These are phyloP conservation scores for Globisporangium paroecandrum DNA, from an alignment of 352 stramenopile genomes.

Conservation along the genomic window DNA sequence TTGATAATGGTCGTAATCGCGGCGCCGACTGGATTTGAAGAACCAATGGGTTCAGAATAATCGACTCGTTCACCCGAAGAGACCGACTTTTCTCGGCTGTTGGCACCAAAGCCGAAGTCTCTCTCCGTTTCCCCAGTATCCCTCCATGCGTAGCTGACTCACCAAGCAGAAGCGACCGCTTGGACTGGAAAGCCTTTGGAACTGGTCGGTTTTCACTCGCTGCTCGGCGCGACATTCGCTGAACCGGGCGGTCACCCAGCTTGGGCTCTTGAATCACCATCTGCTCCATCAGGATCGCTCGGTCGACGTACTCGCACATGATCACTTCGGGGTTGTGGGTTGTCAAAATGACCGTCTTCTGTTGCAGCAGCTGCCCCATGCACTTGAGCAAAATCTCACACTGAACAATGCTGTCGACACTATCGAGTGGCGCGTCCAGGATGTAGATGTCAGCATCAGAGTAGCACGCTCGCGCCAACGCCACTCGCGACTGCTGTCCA, in stretches of 20 bases:
- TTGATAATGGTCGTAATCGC: neutral
- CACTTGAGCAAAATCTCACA: conserved; percentile 60
- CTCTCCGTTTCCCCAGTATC: neutral
- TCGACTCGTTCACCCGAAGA: conserved; percentile 19
- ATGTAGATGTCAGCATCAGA: conserved; percentile 53
- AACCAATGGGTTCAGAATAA: conserved; percentile 22
- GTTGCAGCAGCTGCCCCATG: conserved; percentile 41
- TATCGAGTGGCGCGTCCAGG: conserved; percentile 49
- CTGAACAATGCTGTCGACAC: conserved; percentile 55
- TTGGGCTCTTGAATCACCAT: conserved; percentile 26
- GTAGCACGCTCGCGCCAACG: conserved; percentile 54
- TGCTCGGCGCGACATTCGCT: conserved; percentile 15
- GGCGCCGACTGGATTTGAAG: conserved; percentile 22
- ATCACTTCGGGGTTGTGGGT: conserved; percentile 57
- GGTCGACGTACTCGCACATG: conserved; percentile 40
- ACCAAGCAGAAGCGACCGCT: conserved; percentile 12
- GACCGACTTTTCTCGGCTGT: too few species aligned
- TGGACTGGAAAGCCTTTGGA: conserved; percentile 9
- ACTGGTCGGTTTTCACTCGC: conserved; percentile 2
- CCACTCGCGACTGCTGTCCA: conserved; percentile 53
- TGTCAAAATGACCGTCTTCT: conserved; percentile 51
- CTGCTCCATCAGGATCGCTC: conserved; percentile 31
- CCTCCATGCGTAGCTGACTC: conserved; percentile 7
- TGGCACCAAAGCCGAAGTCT: neutral
- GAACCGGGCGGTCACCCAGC: conserved; percentile 22